Base-by-base conservation (phyloP, 2,329 filamentous ascomycete species). In the Lomentospora prolificans region DNA sequence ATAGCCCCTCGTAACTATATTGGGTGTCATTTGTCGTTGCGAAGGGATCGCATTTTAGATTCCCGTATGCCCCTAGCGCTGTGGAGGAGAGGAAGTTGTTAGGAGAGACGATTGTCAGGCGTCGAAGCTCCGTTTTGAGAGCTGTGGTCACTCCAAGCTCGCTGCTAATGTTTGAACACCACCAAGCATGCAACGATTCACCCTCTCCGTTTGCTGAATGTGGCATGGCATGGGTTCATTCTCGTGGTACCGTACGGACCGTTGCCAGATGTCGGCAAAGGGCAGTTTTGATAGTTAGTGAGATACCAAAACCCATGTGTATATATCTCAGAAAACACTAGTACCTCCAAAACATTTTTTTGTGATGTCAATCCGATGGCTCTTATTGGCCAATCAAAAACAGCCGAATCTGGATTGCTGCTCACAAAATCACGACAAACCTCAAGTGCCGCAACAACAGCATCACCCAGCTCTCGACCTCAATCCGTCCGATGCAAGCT, bases 321-420 rank as follows among this genome's bases (percentile, higher is more conserved):
- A 14, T 9, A 10, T 10, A 10, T 48, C 1, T 19, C 17, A 9
- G 22, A 9, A 1, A 27, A 3, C 2, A 25, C 4, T 9, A 3
- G 44, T 48, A 48, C 22, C 22, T 9, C 10, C 52, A 54, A 44
- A 54, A 46, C 36, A 54, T n/a, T 33, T 39, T 19, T n/a, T n/a
- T 10, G 22, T 54, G 52, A 54, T 54, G 33, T 44, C 53, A 55
- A 55, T 51, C 39, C 28, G 25, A 41, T 8, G 12, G 4, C 24
- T 50, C 53, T 62, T 61, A 72, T 72, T 73, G 70, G 58, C 71
- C 71, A 74, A 74, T 73, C 71, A 73, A 55, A 52, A 55, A 41
- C 44, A 55, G 19, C 53, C 46, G 33, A 60, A 59, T 55, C 51
- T 57, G 59, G 53, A 55, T 55, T 57, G 33, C 39, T 55, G 53